phyloP scores from a whole-genome alignment of 2,329 filamentous ascomycete species.

The Diaporthe sp. region DNA sequence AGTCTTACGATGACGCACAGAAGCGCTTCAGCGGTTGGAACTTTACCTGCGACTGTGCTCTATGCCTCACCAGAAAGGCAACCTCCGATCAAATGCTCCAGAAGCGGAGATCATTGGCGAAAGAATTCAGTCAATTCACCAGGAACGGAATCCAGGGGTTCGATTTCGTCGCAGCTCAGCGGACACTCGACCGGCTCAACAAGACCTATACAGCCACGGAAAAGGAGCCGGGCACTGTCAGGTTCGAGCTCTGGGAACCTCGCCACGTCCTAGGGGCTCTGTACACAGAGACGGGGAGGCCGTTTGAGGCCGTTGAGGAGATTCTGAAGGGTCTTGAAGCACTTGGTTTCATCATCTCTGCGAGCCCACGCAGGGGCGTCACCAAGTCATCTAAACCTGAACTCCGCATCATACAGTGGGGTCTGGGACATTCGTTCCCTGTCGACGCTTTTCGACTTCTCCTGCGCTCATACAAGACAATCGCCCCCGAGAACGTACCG shows the following conservation, averaged over 20 bases:
- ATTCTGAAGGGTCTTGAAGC: background rate
- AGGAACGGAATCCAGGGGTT: no score
- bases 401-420: background rate
- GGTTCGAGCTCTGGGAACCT: background rate
- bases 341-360: background rate
- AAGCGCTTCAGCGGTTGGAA: background rate
- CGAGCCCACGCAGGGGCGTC: background rate
- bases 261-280: background rate
- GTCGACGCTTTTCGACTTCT: background rate
- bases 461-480: background rate
- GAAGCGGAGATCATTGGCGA: background rate
- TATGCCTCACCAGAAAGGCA: background rate
- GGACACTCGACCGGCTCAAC: fast-evolving
- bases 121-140: background rate
- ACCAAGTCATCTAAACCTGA: background rate
- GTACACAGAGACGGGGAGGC: fast-evolving
- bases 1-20: background rate
- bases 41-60: background rate
- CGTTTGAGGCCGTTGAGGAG: background rate
- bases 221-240: background rate
- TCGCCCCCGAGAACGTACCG: background rate
- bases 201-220: background rate
- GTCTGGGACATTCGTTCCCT: fast-evolving
- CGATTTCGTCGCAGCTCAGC: background rate
- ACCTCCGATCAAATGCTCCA: background rate